These are phyloP conservation scores for Backusella luteola DNA, from an alignment of 192 early-diverging fungal species.

Conservation along the genomic window DNA sequence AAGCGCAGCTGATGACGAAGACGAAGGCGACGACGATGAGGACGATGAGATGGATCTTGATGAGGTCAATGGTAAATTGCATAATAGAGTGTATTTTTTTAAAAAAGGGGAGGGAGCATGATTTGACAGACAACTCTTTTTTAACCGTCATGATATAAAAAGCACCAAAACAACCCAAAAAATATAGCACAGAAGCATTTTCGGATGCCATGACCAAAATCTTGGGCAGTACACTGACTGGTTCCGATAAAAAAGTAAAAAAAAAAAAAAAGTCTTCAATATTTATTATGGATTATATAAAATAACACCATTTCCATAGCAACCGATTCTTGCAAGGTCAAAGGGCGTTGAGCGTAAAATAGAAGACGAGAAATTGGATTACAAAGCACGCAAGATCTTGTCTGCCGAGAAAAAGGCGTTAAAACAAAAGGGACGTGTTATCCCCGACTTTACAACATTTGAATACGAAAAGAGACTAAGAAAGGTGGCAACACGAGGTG, in stretches of 20 bases:
- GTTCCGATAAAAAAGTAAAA: constrained; percentile 39
- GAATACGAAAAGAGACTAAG: constrained; percentile 88
- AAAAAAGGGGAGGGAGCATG: not conserved
- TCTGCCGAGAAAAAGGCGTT: constrained; percentile 69
- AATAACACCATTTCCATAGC: constrained; percentile 34
- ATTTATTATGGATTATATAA: no score
- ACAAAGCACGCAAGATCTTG: constrained; percentile 76
- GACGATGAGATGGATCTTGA: constrained; percentile 20
- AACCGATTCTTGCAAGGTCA: constrained; percentile 83
- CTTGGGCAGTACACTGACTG: constrained; percentile 49
- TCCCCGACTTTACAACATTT: constrained; percentile 70
- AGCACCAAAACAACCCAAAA: constrained; percentile 34
- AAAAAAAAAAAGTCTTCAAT: not conserved
- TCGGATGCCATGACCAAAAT: constrained; percentile 70
- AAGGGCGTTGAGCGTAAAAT: constrained; percentile 78
- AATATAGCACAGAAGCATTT: constrained; percentile 54
- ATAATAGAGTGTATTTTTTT: not conserved
- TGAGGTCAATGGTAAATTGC: not conserved
- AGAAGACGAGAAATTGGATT: constrained; percentile 82
- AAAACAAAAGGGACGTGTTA: constrained; percentile 66
- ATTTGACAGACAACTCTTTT: not conserved
- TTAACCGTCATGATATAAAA: not conserved
- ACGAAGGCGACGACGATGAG: not conserved
- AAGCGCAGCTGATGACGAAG: not conserved
- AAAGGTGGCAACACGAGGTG: constrained; percentile 90